phyloP scores from a whole-genome alignment of 805 yeast genomes.

The Candida arabinofermentans region DNA sequence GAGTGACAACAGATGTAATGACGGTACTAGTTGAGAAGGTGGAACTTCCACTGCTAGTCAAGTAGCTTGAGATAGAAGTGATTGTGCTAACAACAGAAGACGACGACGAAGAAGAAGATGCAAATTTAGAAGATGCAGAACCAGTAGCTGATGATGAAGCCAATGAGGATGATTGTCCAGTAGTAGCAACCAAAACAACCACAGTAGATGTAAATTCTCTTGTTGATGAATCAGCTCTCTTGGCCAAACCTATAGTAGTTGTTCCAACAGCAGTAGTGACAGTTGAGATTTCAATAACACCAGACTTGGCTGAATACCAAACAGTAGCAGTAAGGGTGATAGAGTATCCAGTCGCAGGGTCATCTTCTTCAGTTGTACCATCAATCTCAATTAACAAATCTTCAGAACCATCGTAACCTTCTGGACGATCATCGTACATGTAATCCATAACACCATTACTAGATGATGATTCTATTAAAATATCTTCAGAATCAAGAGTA shows the following conservation, averaged over 20 bases:
- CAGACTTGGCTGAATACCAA: background rate
- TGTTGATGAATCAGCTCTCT: background rate
- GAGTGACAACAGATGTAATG: background rate
- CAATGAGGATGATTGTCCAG: background rate
- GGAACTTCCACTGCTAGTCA: too few relatives aligned
- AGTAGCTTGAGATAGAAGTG: background rate
- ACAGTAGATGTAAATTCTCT: background rate
- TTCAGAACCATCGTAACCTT: background rate
- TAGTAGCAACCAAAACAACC: background rate
- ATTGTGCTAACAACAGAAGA: background rate
- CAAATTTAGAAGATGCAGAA: background rate
- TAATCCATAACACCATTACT: background rate
- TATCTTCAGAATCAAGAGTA: background rate
- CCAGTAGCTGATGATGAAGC: background rate
- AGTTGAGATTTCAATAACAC: background rate
- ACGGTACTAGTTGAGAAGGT: background rate
- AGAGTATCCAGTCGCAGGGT: background rate
- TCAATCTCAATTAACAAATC: background rate
- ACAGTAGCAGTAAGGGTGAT: background rate
- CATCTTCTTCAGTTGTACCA: background rate
- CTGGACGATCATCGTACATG: background rate
- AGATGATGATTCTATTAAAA: background rate
- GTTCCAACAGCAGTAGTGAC: background rate
- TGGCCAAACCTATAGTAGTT: background rate
- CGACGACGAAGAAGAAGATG: background rate